Base-by-base conservation (phyloP, 306 rosid genomes). In the Cicer yamashitae region DNA sequence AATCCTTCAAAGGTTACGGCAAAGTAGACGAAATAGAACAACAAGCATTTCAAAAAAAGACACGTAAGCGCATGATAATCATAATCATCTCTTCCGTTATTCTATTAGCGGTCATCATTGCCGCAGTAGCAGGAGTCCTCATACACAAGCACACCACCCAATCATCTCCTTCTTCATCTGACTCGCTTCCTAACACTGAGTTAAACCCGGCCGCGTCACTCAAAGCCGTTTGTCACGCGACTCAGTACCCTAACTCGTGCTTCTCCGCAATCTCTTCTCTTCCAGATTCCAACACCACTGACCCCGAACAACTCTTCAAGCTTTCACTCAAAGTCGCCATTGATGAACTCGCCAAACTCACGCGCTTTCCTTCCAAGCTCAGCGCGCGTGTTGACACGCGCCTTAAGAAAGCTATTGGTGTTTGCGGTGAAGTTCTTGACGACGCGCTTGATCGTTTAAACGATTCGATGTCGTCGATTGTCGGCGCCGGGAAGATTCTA, bases 1-100 rank as follows among this genome's bases (percentile, higher is more conserved):
- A 87, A 59, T 94, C 97, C 78, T 90, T 94, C 84, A 91, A 91
- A 73, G 97, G 97, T 15, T 91, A 94, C 12, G 97, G 91, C 77
- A 89, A 91, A 77, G 96, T 89, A 1, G 93, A 91, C 66, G 97
- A 87, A 74, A 51, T 80, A 13, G 96, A 94, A 73, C 87, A 90
- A 10, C 85, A 82, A 83, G 87, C 91, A 34, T 90, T 76, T 72
- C 66, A 71, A 7, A 82, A 73, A 10, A 89, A 85, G 82, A 83
- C 91, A 34, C 91, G 97, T 8, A 84, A 73, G 82, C 96, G 98
- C 7, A 0, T 84, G 17, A 60, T 85, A 47, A 84, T 84, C 40
- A 0, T 94, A 57, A 1, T 34, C 1, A 54, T 85, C 44, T 94
- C 97, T 43, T 6, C 84, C 12, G 0, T 86, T 0, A 71, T 94